A percentile compares a stretch with the other conserved stretches of the same genome.
phyloP scores from a whole-genome alignment of 2,329 filamentous ascomycete species.

The Cercospora sp. region DNA sequence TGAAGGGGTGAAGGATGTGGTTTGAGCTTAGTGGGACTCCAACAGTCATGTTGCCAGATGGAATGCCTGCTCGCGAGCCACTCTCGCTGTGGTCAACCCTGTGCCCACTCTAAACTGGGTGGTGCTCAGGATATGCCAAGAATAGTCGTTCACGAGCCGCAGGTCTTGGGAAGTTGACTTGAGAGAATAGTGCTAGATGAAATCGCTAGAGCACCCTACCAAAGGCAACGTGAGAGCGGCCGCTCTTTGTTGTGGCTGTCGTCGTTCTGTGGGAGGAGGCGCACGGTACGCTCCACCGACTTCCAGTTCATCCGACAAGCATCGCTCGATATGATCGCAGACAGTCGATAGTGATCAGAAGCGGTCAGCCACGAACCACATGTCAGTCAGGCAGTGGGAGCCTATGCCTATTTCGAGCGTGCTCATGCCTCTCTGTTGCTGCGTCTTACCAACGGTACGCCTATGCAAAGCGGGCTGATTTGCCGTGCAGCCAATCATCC shows the following conservation, averaged over 20 bases:
- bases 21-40: neutral
- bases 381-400: neutral
- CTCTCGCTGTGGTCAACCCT: neutral
- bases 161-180: neutral
- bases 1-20: neutral
- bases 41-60: neutral
- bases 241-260: neutral
- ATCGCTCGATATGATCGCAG: neutral
- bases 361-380: neutral
- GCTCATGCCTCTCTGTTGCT: neutral
- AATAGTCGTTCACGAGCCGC: neutral
- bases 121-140: neutral
- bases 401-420: neutral
- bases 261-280: neutral
- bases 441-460: neutral
- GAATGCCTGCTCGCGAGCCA: neutral
- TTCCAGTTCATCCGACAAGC: neutral
- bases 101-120: neutral
- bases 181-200: neutral
- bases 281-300: neutral
- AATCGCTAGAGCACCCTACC: neutral
- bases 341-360: neutral
- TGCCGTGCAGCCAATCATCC: slow-evolving; percentile 3
- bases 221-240: neutral
- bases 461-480: slow-evolving; percentile 7